Conservation (phyloP, 768 basidiomycete species). For the Rhizopogon vesiculosus region DNA sequence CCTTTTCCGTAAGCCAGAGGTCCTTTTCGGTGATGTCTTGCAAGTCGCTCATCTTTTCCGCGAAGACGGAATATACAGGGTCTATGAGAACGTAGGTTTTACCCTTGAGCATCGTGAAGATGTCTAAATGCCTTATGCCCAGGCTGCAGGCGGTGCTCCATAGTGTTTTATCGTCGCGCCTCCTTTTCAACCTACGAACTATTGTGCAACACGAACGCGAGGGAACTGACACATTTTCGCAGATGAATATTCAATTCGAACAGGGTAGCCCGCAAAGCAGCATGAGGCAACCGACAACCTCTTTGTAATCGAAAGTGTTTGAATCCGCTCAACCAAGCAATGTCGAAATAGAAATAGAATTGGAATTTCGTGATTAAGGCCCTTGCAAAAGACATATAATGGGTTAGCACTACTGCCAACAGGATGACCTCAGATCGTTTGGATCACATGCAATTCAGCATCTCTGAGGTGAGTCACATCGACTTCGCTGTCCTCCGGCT, state of each 20-base stretch:
- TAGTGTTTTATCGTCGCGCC: too few relatives aligned
- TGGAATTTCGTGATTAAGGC: background rate
- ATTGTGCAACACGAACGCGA: background rate
- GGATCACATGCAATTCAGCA: constrained; percentile 47
- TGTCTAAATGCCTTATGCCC: too few relatives aligned
- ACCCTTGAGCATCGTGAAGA: too few relatives aligned
- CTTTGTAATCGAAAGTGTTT: too few relatives aligned
- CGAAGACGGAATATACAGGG: too few relatives aligned
- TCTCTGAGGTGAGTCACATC: constrained; percentile 40
- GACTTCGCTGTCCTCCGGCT: constrained; percentile 53
- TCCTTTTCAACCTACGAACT: too few relatives aligned
- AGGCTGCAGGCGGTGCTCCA: too few relatives aligned
- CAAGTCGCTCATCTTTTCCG: background rate
- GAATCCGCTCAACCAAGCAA: too few relatives aligned
- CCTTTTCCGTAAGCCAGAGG: background rate
- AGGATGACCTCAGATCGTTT: constrained; percentile 55
- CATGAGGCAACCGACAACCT: too few relatives aligned
- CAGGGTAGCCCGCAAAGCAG: too few relatives aligned
- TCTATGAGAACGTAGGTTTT: too few relatives aligned
- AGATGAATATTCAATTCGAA: background rate
- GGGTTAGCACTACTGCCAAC: constrained; percentile 42
- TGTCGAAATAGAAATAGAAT: background rate
- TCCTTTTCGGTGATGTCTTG: background rate
- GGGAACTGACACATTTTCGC: background rate
- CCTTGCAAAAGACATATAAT: constrained; percentile 36